Conservation (phyloP, 2,329 filamentous ascomycete genomes). For the Pseudopyricularia javanii region DNA sequence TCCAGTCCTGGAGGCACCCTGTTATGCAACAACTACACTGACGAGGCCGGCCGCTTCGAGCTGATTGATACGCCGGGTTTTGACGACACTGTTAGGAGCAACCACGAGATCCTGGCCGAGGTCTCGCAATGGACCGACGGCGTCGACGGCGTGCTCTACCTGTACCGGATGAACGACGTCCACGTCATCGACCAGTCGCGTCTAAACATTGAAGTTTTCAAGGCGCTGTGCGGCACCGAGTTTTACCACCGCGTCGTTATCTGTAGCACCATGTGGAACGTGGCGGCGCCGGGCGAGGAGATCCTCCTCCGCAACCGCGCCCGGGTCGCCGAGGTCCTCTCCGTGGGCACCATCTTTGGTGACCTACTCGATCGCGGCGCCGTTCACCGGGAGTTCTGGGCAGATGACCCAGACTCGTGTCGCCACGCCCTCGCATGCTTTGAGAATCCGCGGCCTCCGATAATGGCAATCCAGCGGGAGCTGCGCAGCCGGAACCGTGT, state of each 20-base stretch:
- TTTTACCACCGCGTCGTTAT: conserved; percentile 25
- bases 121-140: conserved; percentile 23
- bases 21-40: too few relatives aligned
- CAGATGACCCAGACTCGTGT: too few relatives aligned
- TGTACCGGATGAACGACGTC: conserved; percentile 29
- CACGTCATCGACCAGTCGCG: conserved; percentile 24
- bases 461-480: too few relatives aligned
- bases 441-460: too few relatives aligned
- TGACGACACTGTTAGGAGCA: conserved; percentile 23
- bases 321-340: neutral
- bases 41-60: conserved; percentile 6
- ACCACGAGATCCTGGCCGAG: conserved; percentile 28
- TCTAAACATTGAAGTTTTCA: conserved; percentile 29
- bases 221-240: conserved; percentile 26
- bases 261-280: conserved; percentile 26
- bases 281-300: neutral
- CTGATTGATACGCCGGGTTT: conserved; percentile 35
- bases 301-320: neutral
- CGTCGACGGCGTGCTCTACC: conserved; percentile 30
- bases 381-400: neutral
- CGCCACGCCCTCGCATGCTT: too few relatives aligned
- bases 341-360: neutral
- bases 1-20: too few relatives aligned
- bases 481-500: too few relatives aligned
- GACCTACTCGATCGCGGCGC: neutral